These are phyloP conservation scores for Tricholoma matsutake DNA, from an alignment of 768 basidiomycete genomes.

Conservation along the genomic window DNA sequence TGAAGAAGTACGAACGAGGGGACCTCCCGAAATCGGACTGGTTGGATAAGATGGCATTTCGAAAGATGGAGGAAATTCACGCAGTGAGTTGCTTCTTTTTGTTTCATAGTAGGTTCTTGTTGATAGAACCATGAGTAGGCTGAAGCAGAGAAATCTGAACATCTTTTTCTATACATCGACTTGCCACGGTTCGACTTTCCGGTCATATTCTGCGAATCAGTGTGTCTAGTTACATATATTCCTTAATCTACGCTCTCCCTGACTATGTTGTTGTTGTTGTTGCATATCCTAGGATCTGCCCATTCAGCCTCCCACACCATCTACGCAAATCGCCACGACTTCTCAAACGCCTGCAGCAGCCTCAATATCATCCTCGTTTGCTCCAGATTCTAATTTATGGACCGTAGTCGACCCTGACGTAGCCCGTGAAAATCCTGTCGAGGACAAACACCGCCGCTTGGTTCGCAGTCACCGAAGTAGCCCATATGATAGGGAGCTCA, in stretches of 20 bases:
- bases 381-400: slow-evolving; percentile 77
- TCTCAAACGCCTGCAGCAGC: slow-evolving; percentile 44
- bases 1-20: slow-evolving; percentile 95
- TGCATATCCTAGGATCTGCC: slow-evolving; percentile 40
- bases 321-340: slow-evolving; percentile 36
- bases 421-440: slow-evolving; percentile 90
- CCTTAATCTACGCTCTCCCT: neutral
- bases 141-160: slow-evolving; percentile 88
- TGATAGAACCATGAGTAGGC: slow-evolving; percentile 42
- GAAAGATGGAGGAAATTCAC: slow-evolving; percentile 94
- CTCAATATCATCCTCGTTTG: slow-evolving; percentile 46
- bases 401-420: slow-evolving; percentile 89
- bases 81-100: slow-evolving; percentile 50
- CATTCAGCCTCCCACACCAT: slow-evolving; percentile 35
- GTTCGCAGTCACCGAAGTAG: slow-evolving; percentile 95
- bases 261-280: neutral
- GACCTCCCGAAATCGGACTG: slow-evolving; percentile 94
- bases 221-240: slow-evolving; percentile 30
- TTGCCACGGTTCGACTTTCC: slow-evolving; percentile 97
- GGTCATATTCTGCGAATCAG: slow-evolving; percentile 90
- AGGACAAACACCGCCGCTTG: slow-evolving; percentile 92
- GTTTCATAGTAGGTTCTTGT: neutral
- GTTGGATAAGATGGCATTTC: slow-evolving; percentile 90
- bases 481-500: slow-evolving; percentile 91
- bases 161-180: slow-evolving; percentile 95